Base-by-base conservation (phyloP, 2,329 filamentous ascomycete species). In the Neurospora sp. region DNA sequence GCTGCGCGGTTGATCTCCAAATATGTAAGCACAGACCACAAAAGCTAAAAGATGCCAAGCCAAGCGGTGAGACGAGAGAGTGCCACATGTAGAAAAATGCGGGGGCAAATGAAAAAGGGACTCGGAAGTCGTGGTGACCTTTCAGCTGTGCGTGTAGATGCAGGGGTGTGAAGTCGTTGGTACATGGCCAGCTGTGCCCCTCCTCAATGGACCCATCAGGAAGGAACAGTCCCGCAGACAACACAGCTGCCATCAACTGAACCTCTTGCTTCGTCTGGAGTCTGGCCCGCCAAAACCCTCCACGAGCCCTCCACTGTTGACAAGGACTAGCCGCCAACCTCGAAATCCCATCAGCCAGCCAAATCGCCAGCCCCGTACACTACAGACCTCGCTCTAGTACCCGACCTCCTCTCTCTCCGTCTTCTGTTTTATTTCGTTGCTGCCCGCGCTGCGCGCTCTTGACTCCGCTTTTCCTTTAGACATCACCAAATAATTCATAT, bases 361-460 rank as follows among this genome's bases (percentile, higher is more conserved):
- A 62, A 62, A 62, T 62, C 52, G 52, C 52, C 23, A 62, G 52
- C 52, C 52, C 52, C 52, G 52, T 62, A 62, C 52, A 62, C 67
- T 52, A 52, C 67, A 68, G 40, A 68, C 67, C 52, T 68, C 67
- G 23, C 52, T 62, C 52, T 62, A 33, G 52, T 62, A 62, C 52
- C 73, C 69, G 68, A 68, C 68, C 67, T 73, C 70, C 68, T 68
- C 70, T 68, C 71, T 69, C 67, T 68, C 68, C 66, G 38, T 68
- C 71, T 43, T 38, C 19, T 72, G 66, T 68, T 70, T 71, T 66
- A 68, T 67, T 70, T 70, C 52, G 23, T 62, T 62, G 52, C 15
- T 62, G 52, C 67, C 72, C 67, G 76, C 76, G 76, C 76, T 76
- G 76, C 69, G 76, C 75, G 76, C 75, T 71, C 68, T 68, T 68